Conservation (phyloP, 2,329 filamentous ascomycete genomes). For the Verticillium klebahnii region DNA sequence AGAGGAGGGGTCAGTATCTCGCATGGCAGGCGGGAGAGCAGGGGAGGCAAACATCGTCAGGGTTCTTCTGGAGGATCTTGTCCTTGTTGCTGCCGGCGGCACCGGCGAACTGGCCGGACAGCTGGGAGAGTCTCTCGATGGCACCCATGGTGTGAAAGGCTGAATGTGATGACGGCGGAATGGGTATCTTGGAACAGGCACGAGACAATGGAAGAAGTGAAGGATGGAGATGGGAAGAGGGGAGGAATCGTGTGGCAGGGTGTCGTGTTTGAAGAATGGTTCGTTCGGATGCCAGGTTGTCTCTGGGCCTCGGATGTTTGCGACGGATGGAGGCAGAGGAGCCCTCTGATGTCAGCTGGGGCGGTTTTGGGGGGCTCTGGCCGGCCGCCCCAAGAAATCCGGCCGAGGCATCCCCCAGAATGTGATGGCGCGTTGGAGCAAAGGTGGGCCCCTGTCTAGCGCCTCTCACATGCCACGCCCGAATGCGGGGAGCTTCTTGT, state of each 20-base stretch:
- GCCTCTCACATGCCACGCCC: constrained; percentile 1
- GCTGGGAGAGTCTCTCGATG: constrained; percentile 53
- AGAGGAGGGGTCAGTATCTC: not conserved
- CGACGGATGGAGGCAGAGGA: not conserved
- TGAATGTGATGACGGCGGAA: not conserved
- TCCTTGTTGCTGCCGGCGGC: constrained; percentile 37
- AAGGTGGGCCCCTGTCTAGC: not conserved
- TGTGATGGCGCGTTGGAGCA: not conserved
- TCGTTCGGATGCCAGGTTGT: not conserved
- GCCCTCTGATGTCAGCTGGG: constrained; percentile 2
- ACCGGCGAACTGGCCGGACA: constrained; percentile 56
- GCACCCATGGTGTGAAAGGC: constrained; percentile 28
- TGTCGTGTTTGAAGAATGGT: not conserved
- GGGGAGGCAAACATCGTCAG: constrained; percentile 55
- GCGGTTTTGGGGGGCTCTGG: not conserved
- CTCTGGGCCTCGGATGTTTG: not conserved
- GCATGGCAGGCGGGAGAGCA: constrained; percentile 9
- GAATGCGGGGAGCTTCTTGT: not conserved
- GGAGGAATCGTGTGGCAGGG: not conserved
- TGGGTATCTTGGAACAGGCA: not conserved
- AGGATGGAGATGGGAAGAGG: not conserved
- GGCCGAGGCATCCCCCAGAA: constrained; percentile 3
- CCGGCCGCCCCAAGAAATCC: not conserved
- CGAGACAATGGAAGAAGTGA: not conserved
- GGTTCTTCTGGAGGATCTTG: constrained; percentile 59